phyloP scores from a whole-genome alignment of 108 stramenopile genomes.

The Cyclotella atomus region DNA sequence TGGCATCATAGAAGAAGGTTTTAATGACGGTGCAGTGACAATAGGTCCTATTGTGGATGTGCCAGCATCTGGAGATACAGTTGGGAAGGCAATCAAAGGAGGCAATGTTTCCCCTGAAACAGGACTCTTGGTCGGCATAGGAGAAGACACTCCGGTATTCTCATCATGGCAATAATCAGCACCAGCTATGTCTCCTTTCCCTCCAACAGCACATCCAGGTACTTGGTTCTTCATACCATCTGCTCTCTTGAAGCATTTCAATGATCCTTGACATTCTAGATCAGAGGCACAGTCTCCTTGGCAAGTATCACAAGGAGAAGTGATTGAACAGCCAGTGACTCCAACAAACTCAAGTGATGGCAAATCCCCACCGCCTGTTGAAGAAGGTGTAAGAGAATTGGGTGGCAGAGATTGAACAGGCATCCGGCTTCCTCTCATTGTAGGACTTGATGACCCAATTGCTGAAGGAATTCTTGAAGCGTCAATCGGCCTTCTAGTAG shows the following conservation, averaged over 20 bases:
- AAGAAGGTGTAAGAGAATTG: no score
- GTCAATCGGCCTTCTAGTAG: neutral
- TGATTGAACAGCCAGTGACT: conserved; percentile 31
- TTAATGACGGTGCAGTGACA: neutral
- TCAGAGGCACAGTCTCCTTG: conserved; percentile 71
- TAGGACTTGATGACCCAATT: neutral
- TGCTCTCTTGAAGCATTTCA: conserved; percentile 35
- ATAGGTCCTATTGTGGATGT: neutral
- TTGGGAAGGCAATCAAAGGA: conserved; percentile 1
- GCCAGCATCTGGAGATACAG: neutral
- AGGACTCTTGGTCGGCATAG: neutral
- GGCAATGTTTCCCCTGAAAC: neutral
- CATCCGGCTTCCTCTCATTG: neutral
- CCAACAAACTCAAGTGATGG: conserved; percentile 12
- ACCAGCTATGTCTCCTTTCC: conserved; percentile 38
- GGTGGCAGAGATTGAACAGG: no score
- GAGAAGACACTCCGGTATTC: neutral
- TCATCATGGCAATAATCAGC: conserved; percentile 46
- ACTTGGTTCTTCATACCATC: conserved; percentile 34
- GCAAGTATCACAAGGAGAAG: conserved; percentile 53
- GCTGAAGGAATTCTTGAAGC: no score
- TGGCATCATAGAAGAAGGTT: neutral
- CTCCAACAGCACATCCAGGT: conserved; percentile 38
- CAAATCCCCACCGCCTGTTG: neutral
- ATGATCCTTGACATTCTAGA: conserved; percentile 31